These are phyloP conservation scores for Arthrobotrys musiformis DNA, from an alignment of 2,329 filamentous ascomycete genomes.

Conservation along the genomic window DNA sequence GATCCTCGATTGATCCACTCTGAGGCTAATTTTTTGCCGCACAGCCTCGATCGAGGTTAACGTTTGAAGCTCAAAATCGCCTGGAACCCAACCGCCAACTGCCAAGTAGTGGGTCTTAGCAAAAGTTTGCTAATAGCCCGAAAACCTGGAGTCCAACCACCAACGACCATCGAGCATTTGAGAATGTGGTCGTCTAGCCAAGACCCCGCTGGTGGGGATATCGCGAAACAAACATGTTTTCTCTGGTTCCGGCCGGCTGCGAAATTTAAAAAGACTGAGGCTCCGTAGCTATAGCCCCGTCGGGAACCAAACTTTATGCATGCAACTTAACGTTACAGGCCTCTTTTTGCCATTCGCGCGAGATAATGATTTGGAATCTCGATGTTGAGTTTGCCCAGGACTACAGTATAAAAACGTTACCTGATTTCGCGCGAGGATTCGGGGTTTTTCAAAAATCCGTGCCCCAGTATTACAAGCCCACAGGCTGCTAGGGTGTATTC, in stretches of 20 bases:
- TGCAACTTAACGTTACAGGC: too few species aligned
- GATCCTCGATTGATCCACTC: not conserved
- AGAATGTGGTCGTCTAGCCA: constrained; percentile 36
- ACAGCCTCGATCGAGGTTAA: not conserved
- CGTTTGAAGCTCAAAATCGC: not conserved
- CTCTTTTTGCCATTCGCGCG: not conserved
- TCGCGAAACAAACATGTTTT: not conserved
- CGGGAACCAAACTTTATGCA: constrained; percentile 3
- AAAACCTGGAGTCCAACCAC: not conserved
- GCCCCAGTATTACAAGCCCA: not conserved
- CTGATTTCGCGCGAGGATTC: not conserved
- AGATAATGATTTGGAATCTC: not conserved
- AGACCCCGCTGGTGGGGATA: constrained; percentile 4
- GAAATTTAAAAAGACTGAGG: not conserved
- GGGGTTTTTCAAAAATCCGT: not conserved
- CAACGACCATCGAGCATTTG: constrained; percentile 50
- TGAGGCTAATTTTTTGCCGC: not conserved
- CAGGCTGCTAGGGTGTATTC: not conserved
- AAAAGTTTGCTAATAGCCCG: constrained; percentile 16
- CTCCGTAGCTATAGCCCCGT: not conserved
- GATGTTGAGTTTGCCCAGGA: too few species aligned
- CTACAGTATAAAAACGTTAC: constrained; percentile 5
- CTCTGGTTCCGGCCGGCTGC: not conserved
- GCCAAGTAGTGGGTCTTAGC: constrained; percentile 21
- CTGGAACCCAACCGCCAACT: not conserved